Conservation (phyloP, 306 rosid species). For the Abrus precatorius region DNA sequence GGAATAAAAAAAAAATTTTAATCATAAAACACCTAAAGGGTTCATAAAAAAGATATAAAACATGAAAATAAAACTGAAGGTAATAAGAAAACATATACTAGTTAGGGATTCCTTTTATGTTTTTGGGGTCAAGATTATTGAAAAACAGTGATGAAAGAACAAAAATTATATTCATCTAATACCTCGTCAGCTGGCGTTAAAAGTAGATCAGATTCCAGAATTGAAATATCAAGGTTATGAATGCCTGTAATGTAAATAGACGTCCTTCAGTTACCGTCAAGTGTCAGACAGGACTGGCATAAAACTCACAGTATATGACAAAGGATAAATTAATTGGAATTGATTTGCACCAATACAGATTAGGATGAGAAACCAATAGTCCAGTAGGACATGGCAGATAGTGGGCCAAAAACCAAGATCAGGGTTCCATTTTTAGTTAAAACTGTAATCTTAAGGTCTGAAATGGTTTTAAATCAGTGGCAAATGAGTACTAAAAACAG, state of each 20-base stretch:
- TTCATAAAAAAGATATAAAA: conserved; percentile 20
- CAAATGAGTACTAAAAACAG: background rate
- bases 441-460: background rate
- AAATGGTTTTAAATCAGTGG: conserved; percentile 9
- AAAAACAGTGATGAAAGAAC: conserved; percentile 27
- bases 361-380: conserved; percentile 36
- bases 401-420: conserved; percentile 32
- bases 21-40: background rate
- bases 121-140: conserved; percentile 4
- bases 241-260: conserved; percentile 67
- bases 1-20: background rate
- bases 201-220: conserved; percentile 76
- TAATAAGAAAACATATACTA: conserved; percentile 23
- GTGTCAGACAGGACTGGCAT: background rate
- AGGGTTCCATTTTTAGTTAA: conserved; percentile 40
- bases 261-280: conserved; percentile 30
- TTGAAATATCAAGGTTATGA: conserved; percentile 64
- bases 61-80: background rate
- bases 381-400: conserved; percentile 10
- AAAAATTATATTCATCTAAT: conserved; percentile 30
- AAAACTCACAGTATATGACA: conserved; percentile 25
- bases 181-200: conserved; percentile 83
- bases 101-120: background rate
- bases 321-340: conserved; percentile 20
- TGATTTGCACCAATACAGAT: conserved; percentile 2